A percentile compares a stretch with the other conserved stretches of the same genome.
These are phyloP conservation scores for Rhododendron williamsianum DNA, from an alignment of 148 eudicot genomes.

Conservation along the genomic window DNA sequence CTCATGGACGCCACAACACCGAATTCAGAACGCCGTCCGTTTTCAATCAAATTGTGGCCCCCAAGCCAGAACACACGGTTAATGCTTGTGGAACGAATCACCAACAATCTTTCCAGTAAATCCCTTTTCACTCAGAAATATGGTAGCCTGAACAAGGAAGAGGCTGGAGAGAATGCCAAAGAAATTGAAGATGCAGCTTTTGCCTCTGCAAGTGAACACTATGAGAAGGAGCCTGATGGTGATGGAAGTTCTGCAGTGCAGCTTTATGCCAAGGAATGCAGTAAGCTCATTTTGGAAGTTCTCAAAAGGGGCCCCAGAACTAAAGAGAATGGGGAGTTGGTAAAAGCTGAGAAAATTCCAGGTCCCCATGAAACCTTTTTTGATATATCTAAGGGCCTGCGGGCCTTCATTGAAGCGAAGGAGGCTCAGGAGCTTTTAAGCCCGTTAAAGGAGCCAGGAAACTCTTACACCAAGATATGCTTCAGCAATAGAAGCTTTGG, in stretches of 20 bases:
- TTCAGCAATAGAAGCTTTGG: conserved; percentile 73
- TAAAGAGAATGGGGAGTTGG: conserved; percentile 18
- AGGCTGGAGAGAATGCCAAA: conserved; percentile 47
- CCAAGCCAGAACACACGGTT: conserved; percentile 53
- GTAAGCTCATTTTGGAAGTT: conserved; percentile 47
- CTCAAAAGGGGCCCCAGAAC: conserved; percentile 34
- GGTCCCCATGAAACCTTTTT: conserved; percentile 28
- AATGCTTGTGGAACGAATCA: conserved; percentile 52
- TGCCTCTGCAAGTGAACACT: conserved; percentile 40
- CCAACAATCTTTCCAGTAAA: conserved; percentile 44
- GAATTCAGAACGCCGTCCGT: conserved; percentile 25
- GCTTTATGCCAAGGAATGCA: conserved; percentile 62
- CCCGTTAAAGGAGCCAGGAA: conserved; percentile 44
- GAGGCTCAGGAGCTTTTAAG: conserved; percentile 41
- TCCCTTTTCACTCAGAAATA: conserved; percentile 55
- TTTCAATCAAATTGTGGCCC: conserved; percentile 62
- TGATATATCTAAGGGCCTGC: conserved; percentile 52
- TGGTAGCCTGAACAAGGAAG: conserved; percentile 38
- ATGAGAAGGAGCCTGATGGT: conserved; percentile 58
- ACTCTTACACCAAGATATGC: conserved; percentile 44
- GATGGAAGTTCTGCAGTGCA: conserved; percentile 72
- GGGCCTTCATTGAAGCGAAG: conserved; percentile 53
- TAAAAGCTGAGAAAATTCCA: conserved; percentile 22
- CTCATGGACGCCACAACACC: conserved; percentile 29
- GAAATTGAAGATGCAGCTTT: conserved; percentile 48